These are phyloP conservation scores for Scheffersomyces amazonensis DNA, from an alignment of 805 yeast genomes.

Conservation along the genomic window DNA sequence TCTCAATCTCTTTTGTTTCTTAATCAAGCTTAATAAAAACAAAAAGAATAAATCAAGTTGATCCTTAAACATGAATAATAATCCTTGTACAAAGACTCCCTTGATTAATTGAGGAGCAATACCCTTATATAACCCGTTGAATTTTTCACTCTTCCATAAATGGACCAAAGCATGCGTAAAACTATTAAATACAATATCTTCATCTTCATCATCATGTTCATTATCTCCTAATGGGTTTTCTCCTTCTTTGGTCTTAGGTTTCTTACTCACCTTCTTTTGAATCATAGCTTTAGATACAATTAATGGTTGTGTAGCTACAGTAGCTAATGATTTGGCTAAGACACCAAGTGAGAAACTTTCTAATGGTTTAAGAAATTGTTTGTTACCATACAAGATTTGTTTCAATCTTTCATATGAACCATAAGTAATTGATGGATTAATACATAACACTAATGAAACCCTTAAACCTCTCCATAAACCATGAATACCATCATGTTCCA, in stretches of 20 bases:
- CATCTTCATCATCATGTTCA: slow-evolving; percentile 25
- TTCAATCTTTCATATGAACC: slow-evolving; percentile 74
- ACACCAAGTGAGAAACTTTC: slow-evolving; percentile 75
- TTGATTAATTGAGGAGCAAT: slow-evolving; percentile 74
- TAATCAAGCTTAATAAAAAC: slow-evolving; percentile 26
- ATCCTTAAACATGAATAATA: slow-evolving; percentile 78
- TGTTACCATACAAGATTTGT: slow-evolving; percentile 42
- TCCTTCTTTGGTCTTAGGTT: slow-evolving; percentile 7
- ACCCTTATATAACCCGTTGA: slow-evolving; percentile 72
- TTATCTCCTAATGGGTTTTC: slow-evolving; percentile 6
- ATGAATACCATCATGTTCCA: slow-evolving; percentile 58
- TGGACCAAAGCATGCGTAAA: slow-evolving; percentile 64
- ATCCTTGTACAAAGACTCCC: slow-evolving; percentile 82
- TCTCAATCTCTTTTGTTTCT: slow-evolving; percentile 9
- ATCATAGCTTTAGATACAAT: slow-evolving; percentile 82
- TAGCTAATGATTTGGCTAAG: slow-evolving; percentile 77
- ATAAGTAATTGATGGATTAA: slow-evolving; percentile 85
- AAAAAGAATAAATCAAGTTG: slow-evolving; percentile 48
- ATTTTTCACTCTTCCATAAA: slow-evolving; percentile 62
- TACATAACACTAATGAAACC: slow-evolving; percentile 72
- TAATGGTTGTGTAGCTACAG: slow-evolving; percentile 77
- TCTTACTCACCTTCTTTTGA: slow-evolving; percentile 44
- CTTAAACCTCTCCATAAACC: slow-evolving; percentile 85
- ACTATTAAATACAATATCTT: slow-evolving; percentile 45
- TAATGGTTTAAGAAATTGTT: slow-evolving; percentile 49